Base-by-base conservation (phyloP, 2,329 filamentous ascomycete species). In the Stachybotrys chartarum region DNA sequence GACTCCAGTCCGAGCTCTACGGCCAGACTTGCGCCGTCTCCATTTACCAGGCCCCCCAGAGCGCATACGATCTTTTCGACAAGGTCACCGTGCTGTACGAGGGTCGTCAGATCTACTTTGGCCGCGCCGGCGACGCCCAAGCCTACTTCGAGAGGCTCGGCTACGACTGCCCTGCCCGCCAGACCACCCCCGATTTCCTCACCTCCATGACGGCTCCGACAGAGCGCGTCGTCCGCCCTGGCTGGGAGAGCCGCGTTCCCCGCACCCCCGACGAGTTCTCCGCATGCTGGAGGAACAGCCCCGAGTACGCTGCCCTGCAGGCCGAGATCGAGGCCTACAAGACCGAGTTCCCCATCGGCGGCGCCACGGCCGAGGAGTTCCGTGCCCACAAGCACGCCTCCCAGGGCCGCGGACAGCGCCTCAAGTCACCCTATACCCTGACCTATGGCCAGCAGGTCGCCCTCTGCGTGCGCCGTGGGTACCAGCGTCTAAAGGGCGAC, bases 21-120 rank as follows among this genome's bases (percentile, higher is more conserved):
- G 64, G 63, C 0, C 59, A 59, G 12, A 64, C 65, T 0, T 62
- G 64, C 0, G 62, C 63, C 3, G 64, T 68, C 8, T 65, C 66
- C 0, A 64, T 88, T 1, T 88, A 88, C 53, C 85, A 88, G 63
- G 84, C 84, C 1, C 78, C 79, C n/a, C 79, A 83, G 60, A 70
- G 73, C 6, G 80, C 80, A 1, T 84, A 83, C 59, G 80, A 84
- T 45, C 65, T 83, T 1, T 88, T 89, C 59, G 85, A 89, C 70
- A 88, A 88, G 64, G 85, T 84, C 0, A 72, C 85, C 1, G 75
- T 89, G 1, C 76, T 88, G 1, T 85, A 88, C 63, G 81, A 87
- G 60, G 86, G 86, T 6, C 80, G 81, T 50, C 84, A 86, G 62
- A 83, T 87, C 55, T 89, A 79, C 70, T 88, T 85, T 59, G 86